These are phyloP conservation scores for Chaetothyriales sp. DNA, from an alignment of 2,329 filamentous ascomycete genomes.

Conservation along the genomic window DNA sequence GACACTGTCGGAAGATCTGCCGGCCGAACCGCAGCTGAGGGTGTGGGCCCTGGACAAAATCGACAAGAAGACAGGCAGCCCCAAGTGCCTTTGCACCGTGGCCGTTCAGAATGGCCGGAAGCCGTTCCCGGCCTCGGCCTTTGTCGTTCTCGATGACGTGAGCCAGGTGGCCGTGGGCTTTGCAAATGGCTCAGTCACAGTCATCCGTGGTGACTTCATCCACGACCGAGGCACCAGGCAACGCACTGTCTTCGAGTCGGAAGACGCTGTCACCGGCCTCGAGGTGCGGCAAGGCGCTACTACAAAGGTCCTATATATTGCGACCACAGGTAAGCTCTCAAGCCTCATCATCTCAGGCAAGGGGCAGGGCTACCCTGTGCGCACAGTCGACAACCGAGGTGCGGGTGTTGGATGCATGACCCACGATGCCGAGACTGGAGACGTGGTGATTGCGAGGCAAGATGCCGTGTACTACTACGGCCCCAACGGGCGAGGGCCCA, in stretches of 20 bases:
- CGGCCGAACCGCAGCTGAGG: conserved; percentile 75
- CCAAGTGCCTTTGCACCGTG: conserved; percentile 75
- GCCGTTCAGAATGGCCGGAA: conserved; percentile 79
- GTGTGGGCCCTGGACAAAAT: conserved; percentile 95
- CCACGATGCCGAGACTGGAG: conserved; percentile 61
- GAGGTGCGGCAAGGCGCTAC: conserved; percentile 53
- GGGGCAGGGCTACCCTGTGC: conserved; percentile 77
- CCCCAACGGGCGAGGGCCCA: conserved; percentile 68
- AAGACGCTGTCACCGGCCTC: conserved; percentile 88
- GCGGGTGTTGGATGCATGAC: conserved; percentile 95
- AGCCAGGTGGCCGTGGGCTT: conserved; percentile 92
- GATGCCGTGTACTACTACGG: conserved; percentile 95
- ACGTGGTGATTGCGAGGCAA: conserved; percentile 82
- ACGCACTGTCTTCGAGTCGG: conserved; percentile 87
- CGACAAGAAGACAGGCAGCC: conserved; percentile 83
- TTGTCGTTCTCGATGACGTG: conserved; percentile 74
- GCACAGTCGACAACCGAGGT: conserved; percentile 76
- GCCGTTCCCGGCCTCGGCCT: conserved; percentile 87
- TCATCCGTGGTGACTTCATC: conserved; percentile 85
- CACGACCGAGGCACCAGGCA: conserved; percentile 92
- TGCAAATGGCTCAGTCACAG: conserved; percentile 83
- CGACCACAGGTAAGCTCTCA: conserved; percentile 76
- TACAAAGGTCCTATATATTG: conserved; percentile 69
- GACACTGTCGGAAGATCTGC: conserved; percentile 69
- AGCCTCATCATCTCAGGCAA: conserved; percentile 76